Base-by-base conservation (phyloP, 345 rosid species). In the Rhizophora mangle region DNA sequence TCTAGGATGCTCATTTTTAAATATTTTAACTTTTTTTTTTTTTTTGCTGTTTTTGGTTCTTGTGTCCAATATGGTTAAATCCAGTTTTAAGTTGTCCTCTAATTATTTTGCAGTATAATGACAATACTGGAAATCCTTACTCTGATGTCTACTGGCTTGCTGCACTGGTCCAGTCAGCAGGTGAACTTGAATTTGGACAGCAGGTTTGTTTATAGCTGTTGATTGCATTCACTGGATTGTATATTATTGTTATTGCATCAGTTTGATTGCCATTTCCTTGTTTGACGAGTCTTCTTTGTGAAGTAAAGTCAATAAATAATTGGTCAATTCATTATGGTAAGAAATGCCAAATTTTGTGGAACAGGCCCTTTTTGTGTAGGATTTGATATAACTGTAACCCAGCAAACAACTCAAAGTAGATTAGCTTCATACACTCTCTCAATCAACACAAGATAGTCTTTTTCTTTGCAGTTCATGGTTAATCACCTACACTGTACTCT, bases 61-160 rank as follows among this genome's bases (percentile, higher is more conserved):
- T 32, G 47, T 11, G 24, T 64, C 52, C 20, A 31, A n/a, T 56
- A n/a, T 68, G 29, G 19, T 43, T 9, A 22, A 56, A 56, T 13
- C 31, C 13, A 21, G 60, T 24, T 5, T 57, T 15, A 10, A 71
- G 54, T 54, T 56, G 16, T 75, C 60, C 56, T 30, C 54, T 76
- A 16, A 56, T 77, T 68, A 15, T 82, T 69, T 39, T 36, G 73
- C 89, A 95, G 97, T 92, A 92, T 77, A 95, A 95, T 78, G 99
- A 95, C 79, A 95, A 92, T 76, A 86, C 83, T 58, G 99, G 96
- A 69, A 95, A 95, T 82, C 87, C 84, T 4, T 92, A 88, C 82
- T 95, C 99, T 9, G 97, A 95, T 70, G 97, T 88, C 32, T 92
- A 89, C 82, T 91, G 99, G 99, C 96, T 92, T 69, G 89, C 99